Percentiles rank a stretch among this genome's conserved stretches.
These are phyloP conservation scores for Tylopilus microsporus DNA, from an alignment of 1,284 basidiomycete genomes.

Conservation along the genomic window DNA sequence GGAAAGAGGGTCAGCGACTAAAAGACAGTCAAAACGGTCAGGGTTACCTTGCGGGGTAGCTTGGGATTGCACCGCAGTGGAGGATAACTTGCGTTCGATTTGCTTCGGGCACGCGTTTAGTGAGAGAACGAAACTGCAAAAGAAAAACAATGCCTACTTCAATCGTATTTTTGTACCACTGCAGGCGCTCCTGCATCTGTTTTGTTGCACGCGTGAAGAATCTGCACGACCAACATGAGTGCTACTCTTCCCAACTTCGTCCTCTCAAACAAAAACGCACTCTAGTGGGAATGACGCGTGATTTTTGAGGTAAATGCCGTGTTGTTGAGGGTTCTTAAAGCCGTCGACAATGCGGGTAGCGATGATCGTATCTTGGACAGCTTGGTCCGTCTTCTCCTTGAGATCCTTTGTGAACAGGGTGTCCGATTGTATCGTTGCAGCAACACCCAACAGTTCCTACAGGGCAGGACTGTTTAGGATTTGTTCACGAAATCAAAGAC, in stretches of 20 bases:
- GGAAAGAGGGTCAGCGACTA: not conserved
- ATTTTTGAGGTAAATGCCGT: conserved; percentile 64
- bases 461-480: not conserved
- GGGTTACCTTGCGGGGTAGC: conserved; percentile 66
- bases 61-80: conserved; percentile 57
- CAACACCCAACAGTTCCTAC: conserved; percentile 58
- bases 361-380: conserved; percentile 70
- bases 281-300: conserved; percentile 79
- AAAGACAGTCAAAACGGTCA: not conserved
- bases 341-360: conserved; percentile 71
- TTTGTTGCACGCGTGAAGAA: conserved; percentile 70
- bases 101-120: conserved; percentile 44
- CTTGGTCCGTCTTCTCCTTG: conserved; percentile 67
- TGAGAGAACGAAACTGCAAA: not conserved
- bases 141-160: conserved; percentile 45
- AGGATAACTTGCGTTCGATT: conserved; percentile 75
- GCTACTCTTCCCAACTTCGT: too few relatives aligned
- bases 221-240: conserved; percentile 33
- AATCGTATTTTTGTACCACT: conserved; percentile 74
- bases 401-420: conserved; percentile 61
- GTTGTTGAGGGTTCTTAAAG: conserved; percentile 65
- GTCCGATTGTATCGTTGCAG: conserved; percentile 64
- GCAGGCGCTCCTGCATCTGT: conserved; percentile 65
- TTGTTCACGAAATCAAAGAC: not conserved
- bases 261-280: conserved; percentile 38